Percentiles rank a stretch among this genome's conserved stretches.
phyloP scores from a whole-genome alignment of 169 alveolate species.

The Cryptosporidium viatorum region DNA sequence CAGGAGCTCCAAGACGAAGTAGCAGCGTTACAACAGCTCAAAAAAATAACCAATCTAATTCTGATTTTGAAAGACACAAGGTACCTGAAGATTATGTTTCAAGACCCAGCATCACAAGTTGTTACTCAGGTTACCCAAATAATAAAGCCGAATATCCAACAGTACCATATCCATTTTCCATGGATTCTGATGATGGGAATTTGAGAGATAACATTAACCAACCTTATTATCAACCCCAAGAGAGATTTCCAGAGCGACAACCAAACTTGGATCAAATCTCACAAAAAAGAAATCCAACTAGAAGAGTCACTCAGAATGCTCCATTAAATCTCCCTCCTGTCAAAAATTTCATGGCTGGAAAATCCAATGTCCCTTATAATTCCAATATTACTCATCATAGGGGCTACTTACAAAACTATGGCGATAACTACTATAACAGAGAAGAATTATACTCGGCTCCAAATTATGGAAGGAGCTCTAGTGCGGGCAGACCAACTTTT shows the following conservation, averaged over 20 bases:
- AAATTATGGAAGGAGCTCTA: conserved; percentile 30
- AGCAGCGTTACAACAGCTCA: conserved; percentile 16
- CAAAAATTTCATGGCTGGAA: conserved; percentile 16
- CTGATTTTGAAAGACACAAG: conserved; percentile 6
- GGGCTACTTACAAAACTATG: background rate
- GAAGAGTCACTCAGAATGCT: conserved; percentile 35
- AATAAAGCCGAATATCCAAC: conserved; percentile 24
- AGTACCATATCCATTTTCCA: conserved; percentile 57
- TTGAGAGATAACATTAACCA: conserved; percentile 4
- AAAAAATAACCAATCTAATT: background rate
- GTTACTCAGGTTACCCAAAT: background rate
- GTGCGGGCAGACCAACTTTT: conserved; percentile 45
- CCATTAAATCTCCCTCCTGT: background rate
- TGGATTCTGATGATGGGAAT: conserved; percentile 33
- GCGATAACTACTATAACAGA: conserved; percentile 20
- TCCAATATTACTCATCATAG: conserved; percentile 14
- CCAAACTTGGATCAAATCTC: background rate
- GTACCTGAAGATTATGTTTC: conserved; percentile 52
- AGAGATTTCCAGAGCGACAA: background rate
- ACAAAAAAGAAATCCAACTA: conserved; percentile 11
- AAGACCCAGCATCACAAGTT: background rate
- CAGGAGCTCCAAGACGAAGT: conserved; percentile 9
- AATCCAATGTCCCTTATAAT: conserved; percentile 36
- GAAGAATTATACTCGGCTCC: conserved; percentile 10
- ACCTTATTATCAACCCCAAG: background rate